Base-by-base conservation (phyloP, 441 rosid species). In the Eruca vesicaria region DNA sequence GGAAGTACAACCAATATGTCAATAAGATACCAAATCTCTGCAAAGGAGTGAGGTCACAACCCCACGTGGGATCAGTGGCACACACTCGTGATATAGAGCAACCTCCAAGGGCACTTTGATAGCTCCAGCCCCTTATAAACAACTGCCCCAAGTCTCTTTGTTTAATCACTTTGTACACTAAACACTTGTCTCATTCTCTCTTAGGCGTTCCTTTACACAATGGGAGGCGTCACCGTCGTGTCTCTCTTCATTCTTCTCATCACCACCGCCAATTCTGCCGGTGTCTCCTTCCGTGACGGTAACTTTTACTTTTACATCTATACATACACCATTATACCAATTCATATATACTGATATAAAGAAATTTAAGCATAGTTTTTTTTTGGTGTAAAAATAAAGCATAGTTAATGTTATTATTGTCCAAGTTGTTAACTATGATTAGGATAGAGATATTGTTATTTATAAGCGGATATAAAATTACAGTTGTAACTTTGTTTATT, bases 221-320 rank as follows among this genome's bases (percentile, higher is more conserved):
- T 76, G 79, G 71, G 75, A 70, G 79, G 61, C 20, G 18, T 64
- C 71, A 64, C 75, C 81, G 73, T 81, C 85, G 87, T 78, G 81
- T 56, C 66, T 56, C 28, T 76, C 66, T 82, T 86, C n/a, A 86
- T 80, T 84, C 84, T 89, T 7, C 86, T 87, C 41, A 71, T 76
- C 55, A 70, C 83, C 87, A 36, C 81, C 64, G 66, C 26, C 3
- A 68, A 58, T 78, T 82, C 72, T 26, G 35, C 72, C 59, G 74
- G 78, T 76, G 68, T 82, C 48, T 73, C 86, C 36, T 70, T 84
- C 72, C 77, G 76, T 61, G 93, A 88, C 64, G 87, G 88, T 90
- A 78, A 75, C 76, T 59, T 21, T n/a, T 15, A 20, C 3, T 6
- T 63, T 9, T 21, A 56, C 18, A 14, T 41, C n/a, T 5, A 3